Percentiles rank a stretch among this genome's conserved stretches.
Conservation (phyloP, 177 flowering plant species). For the Vitis hybrid region DNA sequence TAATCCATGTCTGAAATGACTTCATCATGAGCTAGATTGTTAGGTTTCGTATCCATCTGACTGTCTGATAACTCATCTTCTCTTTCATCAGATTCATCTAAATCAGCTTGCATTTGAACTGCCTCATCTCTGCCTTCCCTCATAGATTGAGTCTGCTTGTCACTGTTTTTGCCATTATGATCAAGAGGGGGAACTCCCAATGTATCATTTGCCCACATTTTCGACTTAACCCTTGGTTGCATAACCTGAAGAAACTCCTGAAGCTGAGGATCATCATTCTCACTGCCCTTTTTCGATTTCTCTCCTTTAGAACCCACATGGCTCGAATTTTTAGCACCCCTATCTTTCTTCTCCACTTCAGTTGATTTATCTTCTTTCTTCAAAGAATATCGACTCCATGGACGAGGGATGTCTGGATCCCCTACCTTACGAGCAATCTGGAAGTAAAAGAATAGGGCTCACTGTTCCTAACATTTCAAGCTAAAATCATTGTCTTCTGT, state of each 20-base stretch:
- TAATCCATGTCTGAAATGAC: slow-evolving; percentile 77
- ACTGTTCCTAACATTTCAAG: background rate
- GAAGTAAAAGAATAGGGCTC: slow-evolving; percentile 5
- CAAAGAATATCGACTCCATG: slow-evolving; percentile 81
- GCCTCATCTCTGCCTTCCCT: slow-evolving; percentile 23
- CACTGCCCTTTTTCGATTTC: slow-evolving; percentile 28
- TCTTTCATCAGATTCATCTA: slow-evolving; percentile 21
- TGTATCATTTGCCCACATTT: slow-evolving; percentile 90
- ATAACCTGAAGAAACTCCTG: slow-evolving; percentile 84
- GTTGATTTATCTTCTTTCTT: slow-evolving; percentile 39
- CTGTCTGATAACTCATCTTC: slow-evolving; percentile 17
- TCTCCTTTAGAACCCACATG: slow-evolving; percentile 24
- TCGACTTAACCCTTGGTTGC: slow-evolving; percentile 75
- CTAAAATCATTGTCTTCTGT: background rate
- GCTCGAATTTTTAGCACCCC: slow-evolving; percentile 21
- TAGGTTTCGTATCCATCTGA: slow-evolving; percentile 12
- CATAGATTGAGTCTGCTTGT: slow-evolving; percentile 17
- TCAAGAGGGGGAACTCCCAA: slow-evolving; percentile 31
- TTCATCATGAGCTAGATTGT: slow-evolving; percentile 33
- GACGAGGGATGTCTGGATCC: slow-evolving; percentile 77
- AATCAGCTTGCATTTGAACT: slow-evolving; percentile 18
- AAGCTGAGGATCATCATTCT: slow-evolving; percentile 61
- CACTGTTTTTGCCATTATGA: slow-evolving; percentile 17
- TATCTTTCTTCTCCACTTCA: slow-evolving; percentile 25
- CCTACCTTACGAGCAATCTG: slow-evolving; percentile 87